These are phyloP conservation scores for Gossypium arboreum DNA, from an alignment of 345 rosid genomes.

Conservation along the genomic window DNA sequence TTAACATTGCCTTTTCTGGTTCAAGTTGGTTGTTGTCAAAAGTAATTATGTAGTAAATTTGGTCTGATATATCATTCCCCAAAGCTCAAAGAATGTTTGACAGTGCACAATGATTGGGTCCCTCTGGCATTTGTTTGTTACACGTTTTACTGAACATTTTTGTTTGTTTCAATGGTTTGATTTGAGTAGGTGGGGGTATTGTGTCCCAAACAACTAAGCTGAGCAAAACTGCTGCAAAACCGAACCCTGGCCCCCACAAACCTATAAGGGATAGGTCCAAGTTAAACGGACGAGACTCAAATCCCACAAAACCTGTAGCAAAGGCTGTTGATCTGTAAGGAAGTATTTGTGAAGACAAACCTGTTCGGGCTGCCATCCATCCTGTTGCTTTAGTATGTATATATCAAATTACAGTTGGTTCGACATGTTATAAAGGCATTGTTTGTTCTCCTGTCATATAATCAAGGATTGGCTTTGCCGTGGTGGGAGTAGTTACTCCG, in stretches of 20 bases:
- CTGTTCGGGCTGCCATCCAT: not conserved
- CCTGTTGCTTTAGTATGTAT: slow-evolving; percentile 5
- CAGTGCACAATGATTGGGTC: not conserved
- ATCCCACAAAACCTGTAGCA: slow-evolving; percentile 28
- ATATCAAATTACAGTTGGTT: not conserved
- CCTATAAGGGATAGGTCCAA: slow-evolving; percentile 31
- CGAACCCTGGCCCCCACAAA: slow-evolving; percentile 27
- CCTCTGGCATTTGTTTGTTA: not conserved
- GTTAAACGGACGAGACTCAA: slow-evolving; percentile 28
- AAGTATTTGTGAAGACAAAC: not conserved
- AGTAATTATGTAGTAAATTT: not conserved
- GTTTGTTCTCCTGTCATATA: not conserved
- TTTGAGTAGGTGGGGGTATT: slow-evolving; percentile 30
- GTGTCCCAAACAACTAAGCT: slow-evolving; percentile 34
- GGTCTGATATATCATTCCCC: not conserved
- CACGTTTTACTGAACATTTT: not conserved
- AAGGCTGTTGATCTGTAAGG: slow-evolving; percentile 25
- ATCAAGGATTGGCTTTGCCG: not conserved
- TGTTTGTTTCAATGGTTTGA: slow-evolving; percentile 1
- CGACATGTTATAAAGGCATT: not conserved
- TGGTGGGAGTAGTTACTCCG: not conserved
- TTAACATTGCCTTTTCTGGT: not conserved
- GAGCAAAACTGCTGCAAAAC: slow-evolving; percentile 30
- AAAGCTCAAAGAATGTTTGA: not conserved
- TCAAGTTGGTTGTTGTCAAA: not conserved